A percentile compares a stretch with the other conserved stretches of the same genome.
These are phyloP conservation scores for Nicotiana attenuata DNA, from an alignment of 257 asterid species.

Conservation along the genomic window DNA sequence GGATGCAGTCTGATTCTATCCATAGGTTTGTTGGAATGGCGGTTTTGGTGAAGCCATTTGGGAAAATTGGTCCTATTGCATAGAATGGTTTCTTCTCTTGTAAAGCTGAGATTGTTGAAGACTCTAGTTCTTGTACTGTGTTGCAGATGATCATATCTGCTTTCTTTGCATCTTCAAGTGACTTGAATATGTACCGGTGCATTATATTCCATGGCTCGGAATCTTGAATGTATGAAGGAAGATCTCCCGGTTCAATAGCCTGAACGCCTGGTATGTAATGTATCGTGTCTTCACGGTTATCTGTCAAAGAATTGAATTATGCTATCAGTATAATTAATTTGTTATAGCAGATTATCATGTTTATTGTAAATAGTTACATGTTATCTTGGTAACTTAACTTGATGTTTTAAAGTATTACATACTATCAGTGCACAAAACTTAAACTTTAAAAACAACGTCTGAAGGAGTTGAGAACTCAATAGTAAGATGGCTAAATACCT, in stretches of 20 bases:
- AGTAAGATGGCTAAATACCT: too few relatives aligned
- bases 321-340: not conserved
- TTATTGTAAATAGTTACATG: too few relatives aligned
- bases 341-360: too few relatives aligned
- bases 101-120: constrained; percentile 13
- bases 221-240: constrained; percentile 17
- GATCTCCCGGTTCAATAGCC: constrained; percentile 9
- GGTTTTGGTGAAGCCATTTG: not conserved
- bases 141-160: constrained; percentile 21
- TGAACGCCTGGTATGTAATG: constrained; percentile 23
- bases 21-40: constrained; percentile 10
- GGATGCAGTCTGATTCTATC: constrained; percentile 9
- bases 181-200: constrained; percentile 14
- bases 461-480: not conserved
- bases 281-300: constrained; percentile 17
- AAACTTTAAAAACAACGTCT: not conserved
- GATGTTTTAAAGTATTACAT: not conserved
- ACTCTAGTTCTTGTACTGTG: constrained; percentile 25
- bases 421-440: not conserved
- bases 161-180: constrained; percentile 20
- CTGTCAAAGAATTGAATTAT: not conserved
- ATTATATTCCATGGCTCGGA: not conserved
- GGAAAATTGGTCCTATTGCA: constrained; percentile 22
- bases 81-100: constrained; percentile 7
- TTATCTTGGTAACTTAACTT: not conserved